phyloP scores from a whole-genome alignment of 495 filamentous ascomycete species.

The Lasiosphaeria hispida region DNA sequence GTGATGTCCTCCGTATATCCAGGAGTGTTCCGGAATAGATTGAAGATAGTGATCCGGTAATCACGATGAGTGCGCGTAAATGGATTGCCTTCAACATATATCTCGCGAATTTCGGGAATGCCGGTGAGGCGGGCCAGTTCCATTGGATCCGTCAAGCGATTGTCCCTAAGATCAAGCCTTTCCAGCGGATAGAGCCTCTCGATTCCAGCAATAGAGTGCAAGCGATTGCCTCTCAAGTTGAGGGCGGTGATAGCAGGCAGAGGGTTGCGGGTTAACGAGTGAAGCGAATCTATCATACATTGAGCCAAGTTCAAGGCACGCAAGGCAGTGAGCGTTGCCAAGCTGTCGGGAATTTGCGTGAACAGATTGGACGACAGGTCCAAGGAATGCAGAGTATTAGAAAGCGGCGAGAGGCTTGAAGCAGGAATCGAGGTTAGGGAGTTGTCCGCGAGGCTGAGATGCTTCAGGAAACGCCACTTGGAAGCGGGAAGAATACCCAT shows the following conservation, averaged over 20 bases:
- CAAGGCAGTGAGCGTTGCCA: conserved; percentile 76
- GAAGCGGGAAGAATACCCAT: conserved; percentile 67
- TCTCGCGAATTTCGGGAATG: conserved; percentile 85
- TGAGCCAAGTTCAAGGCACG: conserved; percentile 87
- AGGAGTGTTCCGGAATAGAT: conserved; percentile 88
- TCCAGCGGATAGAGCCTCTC: conserved; percentile 86
- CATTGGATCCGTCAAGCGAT: conserved; percentile 82
- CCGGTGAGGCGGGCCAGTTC: conserved; percentile 87
- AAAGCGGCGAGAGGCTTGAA: conserved; percentile 72
- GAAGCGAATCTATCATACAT: conserved; percentile 96
- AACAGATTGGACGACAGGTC: conserved; percentile 92
- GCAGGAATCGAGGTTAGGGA: conserved; percentile 74
- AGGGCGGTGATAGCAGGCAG: conserved; percentile 90
- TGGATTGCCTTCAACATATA: conserved; percentile 87
- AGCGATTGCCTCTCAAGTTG: conserved; percentile 86
- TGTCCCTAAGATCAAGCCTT: conserved; percentile 87
- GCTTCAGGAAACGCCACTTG: conserved; percentile 92
- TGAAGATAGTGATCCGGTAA: conserved; percentile 90
- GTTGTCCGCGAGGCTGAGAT: conserved; percentile 90
- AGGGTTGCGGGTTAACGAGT: conserved; percentile 80
- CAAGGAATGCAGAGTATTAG: conserved; percentile 81
- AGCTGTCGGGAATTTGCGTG: conserved; percentile 82
- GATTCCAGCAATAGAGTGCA: conserved; percentile 84
- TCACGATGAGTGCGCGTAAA: conserved; percentile 83
- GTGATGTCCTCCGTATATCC: conserved; percentile 88